Percentiles rank a stretch among this genome's conserved stretches.
Evolutionary conservation across 495 filamentous ascomycete species (phyloP).

Genomic region (Aspergillus taichungensis): DNA sequence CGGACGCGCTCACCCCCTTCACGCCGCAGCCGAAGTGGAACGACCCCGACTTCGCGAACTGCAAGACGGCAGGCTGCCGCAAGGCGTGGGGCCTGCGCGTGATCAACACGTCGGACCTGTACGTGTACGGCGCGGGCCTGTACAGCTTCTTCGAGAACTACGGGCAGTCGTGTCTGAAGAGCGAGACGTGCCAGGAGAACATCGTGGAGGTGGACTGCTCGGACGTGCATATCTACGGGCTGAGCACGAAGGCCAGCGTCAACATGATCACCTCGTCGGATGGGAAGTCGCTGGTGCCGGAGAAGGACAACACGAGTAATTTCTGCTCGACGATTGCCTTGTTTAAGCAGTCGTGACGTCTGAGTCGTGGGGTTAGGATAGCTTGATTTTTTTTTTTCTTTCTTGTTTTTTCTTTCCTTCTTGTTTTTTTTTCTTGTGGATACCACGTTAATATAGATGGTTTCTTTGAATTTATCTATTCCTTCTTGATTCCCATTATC

Average conservation of each 20-base stretch:
- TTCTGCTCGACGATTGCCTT: constrained; percentile 70
- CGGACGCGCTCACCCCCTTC: constrained; percentile 60
- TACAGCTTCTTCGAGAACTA: constrained; percentile 92
- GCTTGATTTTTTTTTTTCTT: not conserved
- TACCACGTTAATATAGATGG: not conserved
- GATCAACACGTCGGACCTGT: constrained; percentile 55
- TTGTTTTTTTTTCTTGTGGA: not conserved
- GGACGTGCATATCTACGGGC: constrained; percentile 61
- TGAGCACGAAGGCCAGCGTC: constrained; percentile 79
- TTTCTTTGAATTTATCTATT: not conserved
- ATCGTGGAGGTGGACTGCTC: constrained; percentile 77
- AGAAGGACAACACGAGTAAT: constrained; percentile 58
- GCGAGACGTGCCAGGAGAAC: constrained; percentile 73
- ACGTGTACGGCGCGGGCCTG: constrained; percentile 68
- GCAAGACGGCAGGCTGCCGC: constrained; percentile 55
- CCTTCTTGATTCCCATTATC: not conserved
- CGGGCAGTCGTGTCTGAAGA: constrained; percentile 62
- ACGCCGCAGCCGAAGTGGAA: constrained; percentile 50
- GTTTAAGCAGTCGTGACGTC: constrained; percentile 36
- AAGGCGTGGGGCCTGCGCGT: constrained; percentile 84
- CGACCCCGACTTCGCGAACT: constrained; percentile 67
- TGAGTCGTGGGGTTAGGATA: not conserved
- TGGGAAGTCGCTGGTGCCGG: constrained; percentile 43
- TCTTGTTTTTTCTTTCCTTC: constrained; percentile 3
- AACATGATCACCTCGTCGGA: constrained; percentile 67